Evolutionary conservation across 164 flowering plant genomes (phyloP).

Genomic region (Sedum album): DNA sequence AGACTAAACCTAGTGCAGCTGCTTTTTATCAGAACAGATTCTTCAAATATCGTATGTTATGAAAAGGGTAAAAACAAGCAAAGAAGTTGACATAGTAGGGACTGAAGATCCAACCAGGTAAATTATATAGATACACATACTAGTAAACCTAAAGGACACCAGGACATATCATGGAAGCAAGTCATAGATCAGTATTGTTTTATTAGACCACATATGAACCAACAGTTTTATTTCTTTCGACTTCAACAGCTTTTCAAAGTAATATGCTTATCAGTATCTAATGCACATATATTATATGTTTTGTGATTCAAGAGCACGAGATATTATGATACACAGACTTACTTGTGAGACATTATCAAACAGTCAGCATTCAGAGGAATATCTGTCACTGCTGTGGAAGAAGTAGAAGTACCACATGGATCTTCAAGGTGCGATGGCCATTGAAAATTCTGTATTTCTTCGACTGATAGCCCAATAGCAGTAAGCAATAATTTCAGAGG

Average conservation of each 20-base stretch:
- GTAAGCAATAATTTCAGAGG: conserved; percentile 36
- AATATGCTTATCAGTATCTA: neutral
- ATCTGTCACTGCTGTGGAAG: conserved; percentile 5
- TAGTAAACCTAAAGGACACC: too few species aligned
- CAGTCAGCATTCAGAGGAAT: conserved; percentile 25
- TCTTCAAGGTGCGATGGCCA: conserved; percentile 14
- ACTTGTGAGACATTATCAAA: conserved; percentile 38
- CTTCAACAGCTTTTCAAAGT: neutral
- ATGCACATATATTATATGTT: neutral
- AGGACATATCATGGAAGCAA: neutral
- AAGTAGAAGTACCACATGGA: conserved; percentile 8
- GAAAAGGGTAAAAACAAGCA: neutral
- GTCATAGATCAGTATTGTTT: neutral
- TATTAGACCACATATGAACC: neutral
- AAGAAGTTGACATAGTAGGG: neutral
- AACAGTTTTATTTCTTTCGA: neutral
- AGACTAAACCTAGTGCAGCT: neutral
- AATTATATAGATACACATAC: too few species aligned
- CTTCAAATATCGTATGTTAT: neutral
- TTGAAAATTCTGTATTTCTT: conserved; percentile 19
- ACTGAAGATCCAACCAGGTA: neutral
- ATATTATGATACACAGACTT: conserved; percentile 17
- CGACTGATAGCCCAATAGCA: conserved; percentile 34
- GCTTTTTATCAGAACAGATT: neutral
- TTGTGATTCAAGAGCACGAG: neutral